Evolutionary conservation across 225 moss, liverwort and hornwort species (phyloP).

Genomic region (Polytrichum commune): DNA sequence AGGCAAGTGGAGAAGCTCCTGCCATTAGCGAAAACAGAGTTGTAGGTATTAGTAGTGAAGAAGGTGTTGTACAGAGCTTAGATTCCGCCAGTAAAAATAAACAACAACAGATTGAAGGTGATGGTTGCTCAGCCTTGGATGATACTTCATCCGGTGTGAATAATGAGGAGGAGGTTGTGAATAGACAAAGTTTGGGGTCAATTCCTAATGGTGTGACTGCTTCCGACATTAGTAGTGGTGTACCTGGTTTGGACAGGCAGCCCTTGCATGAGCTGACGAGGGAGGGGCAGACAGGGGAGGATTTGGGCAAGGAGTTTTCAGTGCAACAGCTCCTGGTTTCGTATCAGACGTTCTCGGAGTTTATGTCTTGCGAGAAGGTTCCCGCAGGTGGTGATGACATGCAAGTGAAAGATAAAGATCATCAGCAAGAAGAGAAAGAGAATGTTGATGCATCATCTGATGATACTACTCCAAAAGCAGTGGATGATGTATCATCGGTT

Average conservation of each 20-base stretch:
- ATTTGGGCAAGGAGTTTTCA: constrained; percentile 7
- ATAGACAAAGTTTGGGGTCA: constrained; percentile 11
- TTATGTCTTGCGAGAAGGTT: no score
- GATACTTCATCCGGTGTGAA: constrained; percentile 7
- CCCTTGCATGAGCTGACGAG: constrained; percentile 2
- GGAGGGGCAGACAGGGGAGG: constrained; percentile 11
- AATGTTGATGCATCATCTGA: no score
- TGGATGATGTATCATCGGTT: no score
- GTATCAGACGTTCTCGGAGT: no score
- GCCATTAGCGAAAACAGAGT: neutral
- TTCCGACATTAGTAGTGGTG: neutral
- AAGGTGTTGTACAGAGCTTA: constrained; percentile 12
- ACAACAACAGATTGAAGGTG: constrained; percentile 10
- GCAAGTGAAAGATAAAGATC: no score
- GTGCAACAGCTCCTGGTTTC: no score
- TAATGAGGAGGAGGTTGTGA: constrained; percentile 11
- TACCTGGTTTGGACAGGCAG: constrained; percentile 6
- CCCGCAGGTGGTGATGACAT: no score
- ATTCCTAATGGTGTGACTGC: constrained; percentile 10
- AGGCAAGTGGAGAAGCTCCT: no score
- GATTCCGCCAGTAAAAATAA: constrained; percentile 12
- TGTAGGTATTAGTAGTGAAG: constrained; percentile 6
- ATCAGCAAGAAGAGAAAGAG: no score
- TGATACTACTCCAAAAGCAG: no score
- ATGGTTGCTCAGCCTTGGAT: constrained; percentile 5